A percentile compares a stretch with the other conserved stretches of the same genome.
Evolutionary conservation across 164 flowering plant genomes (phyloP).

Genomic region (Paratinospora sagittata): DNA sequence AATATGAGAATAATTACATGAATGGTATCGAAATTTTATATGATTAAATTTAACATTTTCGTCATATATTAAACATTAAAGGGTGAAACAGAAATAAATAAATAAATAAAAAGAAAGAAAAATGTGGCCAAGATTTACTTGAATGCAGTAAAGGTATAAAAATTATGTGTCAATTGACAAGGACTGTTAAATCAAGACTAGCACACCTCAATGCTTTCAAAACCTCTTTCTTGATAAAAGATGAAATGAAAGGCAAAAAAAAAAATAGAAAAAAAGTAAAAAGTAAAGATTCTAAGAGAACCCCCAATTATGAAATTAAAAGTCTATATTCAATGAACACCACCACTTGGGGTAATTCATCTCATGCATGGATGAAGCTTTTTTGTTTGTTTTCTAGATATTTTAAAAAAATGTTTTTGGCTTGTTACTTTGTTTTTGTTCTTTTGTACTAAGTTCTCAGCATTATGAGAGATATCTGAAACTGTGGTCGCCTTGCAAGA

Average conservation of each 20-base stretch:
- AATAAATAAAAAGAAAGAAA: too few relatives aligned
- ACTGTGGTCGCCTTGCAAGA: neutral
- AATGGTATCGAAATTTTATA: too few relatives aligned
- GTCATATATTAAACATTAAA: neutral
- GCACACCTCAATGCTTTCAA: conserved; percentile 1
- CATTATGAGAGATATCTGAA: neutral
- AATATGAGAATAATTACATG: too few relatives aligned
- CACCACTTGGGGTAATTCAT: neutral
- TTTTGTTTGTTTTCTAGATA: neutral
- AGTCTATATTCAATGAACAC: neutral
- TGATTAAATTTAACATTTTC: too few relatives aligned
- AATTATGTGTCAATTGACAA: neutral
- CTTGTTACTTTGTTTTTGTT: neutral
- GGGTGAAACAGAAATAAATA: neutral
- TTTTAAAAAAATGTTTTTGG: neutral
- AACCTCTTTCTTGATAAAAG: neutral
- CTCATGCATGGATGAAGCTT: neutral
- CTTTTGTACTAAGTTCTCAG: neutral
- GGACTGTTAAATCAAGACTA: neutral
- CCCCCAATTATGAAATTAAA: neutral
- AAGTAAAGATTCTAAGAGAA: neutral
- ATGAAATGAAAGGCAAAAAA: neutral
- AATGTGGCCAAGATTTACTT: neutral
- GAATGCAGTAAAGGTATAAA: neutral
- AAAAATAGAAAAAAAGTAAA: neutral